Conservation (phyloP, 164 flowering plant species). For the Aristolochia fimbriata region DNA sequence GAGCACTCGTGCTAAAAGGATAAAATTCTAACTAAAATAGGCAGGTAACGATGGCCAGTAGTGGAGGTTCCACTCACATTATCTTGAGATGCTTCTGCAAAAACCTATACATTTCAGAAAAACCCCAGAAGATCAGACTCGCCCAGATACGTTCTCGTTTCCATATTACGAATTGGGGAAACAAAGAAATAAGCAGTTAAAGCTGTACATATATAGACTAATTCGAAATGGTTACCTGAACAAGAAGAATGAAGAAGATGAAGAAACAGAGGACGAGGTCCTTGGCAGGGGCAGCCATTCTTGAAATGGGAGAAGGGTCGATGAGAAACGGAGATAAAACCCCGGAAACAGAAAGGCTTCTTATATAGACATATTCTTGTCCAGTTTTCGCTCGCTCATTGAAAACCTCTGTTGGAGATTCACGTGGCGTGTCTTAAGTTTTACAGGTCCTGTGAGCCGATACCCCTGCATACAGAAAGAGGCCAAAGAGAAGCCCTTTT, state of each 20-base stretch:
- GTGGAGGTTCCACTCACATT: slow-evolving; percentile 1
- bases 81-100: slow-evolving; percentile 1
- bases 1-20: not conserved
- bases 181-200: not conserved
- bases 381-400: not conserved
- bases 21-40: not conserved
- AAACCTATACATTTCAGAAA: slow-evolving; percentile 7
- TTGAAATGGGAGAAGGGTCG: not conserved
- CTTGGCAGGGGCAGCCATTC: not conserved
- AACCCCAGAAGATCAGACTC: not conserved
- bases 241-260: slow-evolving; percentile 4
- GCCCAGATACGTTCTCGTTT: not conserved
- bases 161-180: not conserved
- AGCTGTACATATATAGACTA: not conserved
- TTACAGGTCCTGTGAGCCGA: not conserved
- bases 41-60: not conserved
- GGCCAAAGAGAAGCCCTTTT: not conserved
- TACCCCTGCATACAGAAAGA: not conserved
- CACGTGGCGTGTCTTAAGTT: not conserved
- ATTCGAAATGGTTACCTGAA: slow-evolving; percentile 1
- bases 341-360: not conserved
- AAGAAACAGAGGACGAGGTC: slow-evolving; percentile 4
- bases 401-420: not conserved
- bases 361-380: slow-evolving; percentile 3
- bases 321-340: not conserved